Percentiles rank a stretch among this genome's conserved stretches.
Evolutionary conservation across 139 green algal genomes (phyloP).

Genomic region (Gonium pectorale): DNA sequence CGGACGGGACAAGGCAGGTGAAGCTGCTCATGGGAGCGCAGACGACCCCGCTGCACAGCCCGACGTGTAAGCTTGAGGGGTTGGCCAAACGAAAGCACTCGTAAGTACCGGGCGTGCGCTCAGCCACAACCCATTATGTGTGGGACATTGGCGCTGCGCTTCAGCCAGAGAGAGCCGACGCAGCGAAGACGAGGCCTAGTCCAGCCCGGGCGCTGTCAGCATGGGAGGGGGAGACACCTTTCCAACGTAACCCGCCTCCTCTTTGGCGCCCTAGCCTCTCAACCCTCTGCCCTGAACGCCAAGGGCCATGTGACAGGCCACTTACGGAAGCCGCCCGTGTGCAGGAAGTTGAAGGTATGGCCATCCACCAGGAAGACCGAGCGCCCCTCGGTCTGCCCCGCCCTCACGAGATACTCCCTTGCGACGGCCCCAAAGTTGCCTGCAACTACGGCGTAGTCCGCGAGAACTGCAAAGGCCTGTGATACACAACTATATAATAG

Average conservation of each 20-base stretch:
- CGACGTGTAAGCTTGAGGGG: neutral
- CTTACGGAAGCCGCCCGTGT: constrained; percentile 3
- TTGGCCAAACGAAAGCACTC: neutral
- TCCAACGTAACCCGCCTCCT: neutral
- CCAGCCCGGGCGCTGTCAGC: neutral
- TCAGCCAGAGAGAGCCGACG: neutral
- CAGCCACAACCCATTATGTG: neutral
- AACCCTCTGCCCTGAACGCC: too few relatives aligned
- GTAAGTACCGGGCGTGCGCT: neutral
- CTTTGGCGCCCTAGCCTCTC: too few relatives aligned
- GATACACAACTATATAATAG: constrained; percentile 18
- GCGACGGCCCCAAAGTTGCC: constrained; percentile 17
- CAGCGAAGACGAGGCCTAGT: neutral
- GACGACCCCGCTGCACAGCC: neutral
- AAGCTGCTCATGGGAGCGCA: neutral
- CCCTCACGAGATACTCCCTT: neutral
- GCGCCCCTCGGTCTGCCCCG: neutral
- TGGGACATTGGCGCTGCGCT: neutral
- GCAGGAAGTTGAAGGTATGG: constrained; percentile 7
- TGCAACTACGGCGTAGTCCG: constrained; percentile 6
- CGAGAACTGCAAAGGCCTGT: neutral
- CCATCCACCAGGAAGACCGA: neutral
- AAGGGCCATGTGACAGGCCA: neutral
- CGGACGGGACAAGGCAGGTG: neutral
- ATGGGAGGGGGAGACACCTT: neutral